Evolutionary conservation across 2,329 filamentous ascomycete genomes (phyloP).

Genomic region (Penicillium fuscoglaucum): DNA sequence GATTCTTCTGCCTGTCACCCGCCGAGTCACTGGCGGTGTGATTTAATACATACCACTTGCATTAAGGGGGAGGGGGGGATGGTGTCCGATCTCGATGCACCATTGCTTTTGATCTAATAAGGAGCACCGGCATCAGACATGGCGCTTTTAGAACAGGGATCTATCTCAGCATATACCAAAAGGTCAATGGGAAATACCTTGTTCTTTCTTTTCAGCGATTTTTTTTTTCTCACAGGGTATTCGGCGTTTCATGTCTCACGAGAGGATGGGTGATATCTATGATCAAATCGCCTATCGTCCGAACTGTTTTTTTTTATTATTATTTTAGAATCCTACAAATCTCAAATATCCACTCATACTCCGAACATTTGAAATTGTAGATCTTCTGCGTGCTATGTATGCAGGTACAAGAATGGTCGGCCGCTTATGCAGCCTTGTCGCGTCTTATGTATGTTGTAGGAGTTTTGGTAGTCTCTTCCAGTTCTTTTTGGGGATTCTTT

Average conservation of each 20-base stretch:
- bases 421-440: too few relatives aligned
- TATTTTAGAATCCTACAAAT: conserved; percentile 5
- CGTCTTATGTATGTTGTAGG: too few relatives aligned
- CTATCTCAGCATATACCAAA: conserved; percentile 21
- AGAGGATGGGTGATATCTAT: conserved; percentile 15
- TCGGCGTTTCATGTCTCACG: conserved; percentile 20
- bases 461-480: too few relatives aligned
- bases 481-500: too few relatives aligned
- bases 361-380: not conserved
- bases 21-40: conserved; percentile 9
- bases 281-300: conserved; percentile 10
- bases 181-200: conserved; percentile 14
- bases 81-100: not conserved
- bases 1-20: conserved; percentile 2
- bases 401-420: not conserved
- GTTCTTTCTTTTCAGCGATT: conserved; percentile 26
- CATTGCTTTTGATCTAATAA: conserved; percentile 15
- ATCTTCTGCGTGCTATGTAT: not conserved
- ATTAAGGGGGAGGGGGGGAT: conserved; percentile 1
- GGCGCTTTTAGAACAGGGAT: conserved; percentile 15
- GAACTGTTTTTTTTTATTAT: not conserved
- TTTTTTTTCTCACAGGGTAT: conserved; percentile 14
- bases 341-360: not conserved
- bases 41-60: conserved; percentile 20
- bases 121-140: conserved; percentile 12